Evolutionary conservation across 164 flowering plant species (phyloP).

Genomic region (Stephania japonica): DNA sequence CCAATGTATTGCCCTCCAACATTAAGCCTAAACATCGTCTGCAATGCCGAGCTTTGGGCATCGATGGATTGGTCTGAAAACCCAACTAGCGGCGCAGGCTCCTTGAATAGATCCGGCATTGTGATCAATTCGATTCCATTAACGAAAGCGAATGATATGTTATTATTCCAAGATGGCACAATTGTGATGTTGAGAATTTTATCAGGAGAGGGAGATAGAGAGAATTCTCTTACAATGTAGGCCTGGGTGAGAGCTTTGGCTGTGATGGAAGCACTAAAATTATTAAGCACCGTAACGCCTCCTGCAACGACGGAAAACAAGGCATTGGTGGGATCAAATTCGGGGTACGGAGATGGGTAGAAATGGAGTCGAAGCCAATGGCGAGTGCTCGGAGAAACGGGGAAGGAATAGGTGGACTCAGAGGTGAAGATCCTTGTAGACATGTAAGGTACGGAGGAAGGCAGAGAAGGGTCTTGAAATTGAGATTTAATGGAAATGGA

Average conservation of each 20-base stretch:
- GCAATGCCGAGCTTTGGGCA: background rate
- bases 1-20: conserved; percentile 72
- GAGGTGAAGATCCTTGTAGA: conserved; percentile 48
- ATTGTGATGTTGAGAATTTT: conserved; percentile 33
- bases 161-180: conserved; percentile 33
- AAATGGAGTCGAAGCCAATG: conserved; percentile 58
- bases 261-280: conserved; percentile 71
- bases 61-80: background rate
- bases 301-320: conserved; percentile 44
- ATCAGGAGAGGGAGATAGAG: conserved; percentile 18
- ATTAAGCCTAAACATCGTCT: conserved; percentile 24
- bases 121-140: conserved; percentile 50
- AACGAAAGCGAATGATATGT: conserved; percentile 44
- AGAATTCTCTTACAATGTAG: conserved; percentile 53
- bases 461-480: conserved; percentile 59
- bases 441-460: conserved; percentile 66
- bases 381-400: conserved; percentile 23
- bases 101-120: conserved; percentile 29
- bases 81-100: too few species aligned
- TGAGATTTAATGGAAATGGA: conserved; percentile 26
- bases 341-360: conserved; percentile 55
- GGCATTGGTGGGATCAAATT: conserved; percentile 31
- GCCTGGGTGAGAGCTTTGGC: conserved; percentile 68
- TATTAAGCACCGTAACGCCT: conserved; percentile 43
- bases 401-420: conserved; percentile 33